These are phyloP conservation scores for Aureobasidium musti DNA, from an alignment of 2,329 filamentous ascomycete species.

Conservation along the genomic window DNA sequence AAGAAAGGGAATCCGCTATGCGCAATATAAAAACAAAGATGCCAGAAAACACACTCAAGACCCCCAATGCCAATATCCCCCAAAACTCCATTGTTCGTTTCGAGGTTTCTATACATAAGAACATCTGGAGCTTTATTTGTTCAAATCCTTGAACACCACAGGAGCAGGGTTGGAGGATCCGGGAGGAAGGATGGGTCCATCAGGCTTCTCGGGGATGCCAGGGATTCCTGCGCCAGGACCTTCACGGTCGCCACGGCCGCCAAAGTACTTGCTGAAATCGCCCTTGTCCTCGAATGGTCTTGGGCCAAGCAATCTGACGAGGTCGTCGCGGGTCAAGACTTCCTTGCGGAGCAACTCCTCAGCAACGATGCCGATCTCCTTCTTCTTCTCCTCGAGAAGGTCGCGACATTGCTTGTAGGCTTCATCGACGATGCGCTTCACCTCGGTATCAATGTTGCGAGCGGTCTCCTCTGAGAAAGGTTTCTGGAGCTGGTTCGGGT, in stretches of 20 bases:
- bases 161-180: constrained; percentile 29
- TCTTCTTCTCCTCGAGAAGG: constrained; percentile 80
- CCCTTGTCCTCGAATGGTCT: constrained; percentile 81
- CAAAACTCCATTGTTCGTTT: neutral
- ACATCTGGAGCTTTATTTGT: constrained; percentile 1
- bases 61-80: neutral
- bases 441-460: constrained; percentile 86
- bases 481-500: constrained; percentile 82
- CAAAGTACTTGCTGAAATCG: constrained; percentile 94
- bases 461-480: constrained; percentile 95
- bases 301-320: constrained; percentile 82
- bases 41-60: neutral
- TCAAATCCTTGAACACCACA: constrained; percentile 30
- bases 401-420: constrained; percentile 89
- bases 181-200: constrained; percentile 27
- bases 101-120: constrained; percentile 7
- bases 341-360: constrained; percentile 94
- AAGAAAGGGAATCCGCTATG: constrained; percentile 29
- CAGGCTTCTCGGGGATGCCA: constrained; percentile 27
- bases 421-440: constrained; percentile 85
- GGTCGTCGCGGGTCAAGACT: constrained; percentile 85
- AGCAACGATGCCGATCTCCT: constrained; percentile 83
- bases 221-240: constrained; percentile 47
- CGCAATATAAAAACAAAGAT: constrained; percentile 19
- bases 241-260: constrained; percentile 41